Base-by-base conservation (phyloP, 2,329 filamentous ascomycete species). In the Stachybotrys elegans region DNA sequence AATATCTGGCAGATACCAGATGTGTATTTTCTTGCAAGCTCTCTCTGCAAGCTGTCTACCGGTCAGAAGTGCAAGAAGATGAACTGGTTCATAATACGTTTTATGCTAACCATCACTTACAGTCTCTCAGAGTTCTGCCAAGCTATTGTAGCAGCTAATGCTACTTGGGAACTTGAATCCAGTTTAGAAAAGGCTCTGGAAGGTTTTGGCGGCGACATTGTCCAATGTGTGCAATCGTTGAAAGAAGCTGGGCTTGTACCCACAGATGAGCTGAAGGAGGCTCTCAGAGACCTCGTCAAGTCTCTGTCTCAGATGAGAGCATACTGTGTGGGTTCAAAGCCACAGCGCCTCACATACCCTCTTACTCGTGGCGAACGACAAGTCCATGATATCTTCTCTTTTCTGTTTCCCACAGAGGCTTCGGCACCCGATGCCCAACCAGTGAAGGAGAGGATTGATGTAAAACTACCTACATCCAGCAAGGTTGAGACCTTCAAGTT, bases 11-110 rank as follows among this genome's bases (percentile, higher is more conserved):
- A 14, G 47, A 56, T 27, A 61, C 56, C n/a, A 49, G 65, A 35
- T 68, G 65, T 41, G 41, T 67, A 2, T 65, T 67, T 47, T 65
- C 62, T 5, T 57, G 59, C 44, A 66, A 68, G 45, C 48, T 67
- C 34, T 50, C 56, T 6, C n/a, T n/a, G 9, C n/a, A 29, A 29
- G 25, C 25, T 9, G n/a, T 29, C n/a, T 29, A n/a, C 9, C 9
- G 25, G 8, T 29, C 9, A n/a, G 8, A 29, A n/a, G 8, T 40
- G 49, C 36, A 48, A 57, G 22, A 55, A 62, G 1, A 35, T 68
- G n/a, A 43, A 49, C 16, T 62, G 61, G 62, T 65, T n/a, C n/a
- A 48, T 39, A 55, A 49, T 35, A 20, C 34, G 7, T 8, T 6
- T 50, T 21, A 13, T 29, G 17, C 23, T 35, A 22, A 22, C 22